phyloP scores from a whole-genome alignment of 148 eudicot genomes.

The Nepenthes gracilis region DNA sequence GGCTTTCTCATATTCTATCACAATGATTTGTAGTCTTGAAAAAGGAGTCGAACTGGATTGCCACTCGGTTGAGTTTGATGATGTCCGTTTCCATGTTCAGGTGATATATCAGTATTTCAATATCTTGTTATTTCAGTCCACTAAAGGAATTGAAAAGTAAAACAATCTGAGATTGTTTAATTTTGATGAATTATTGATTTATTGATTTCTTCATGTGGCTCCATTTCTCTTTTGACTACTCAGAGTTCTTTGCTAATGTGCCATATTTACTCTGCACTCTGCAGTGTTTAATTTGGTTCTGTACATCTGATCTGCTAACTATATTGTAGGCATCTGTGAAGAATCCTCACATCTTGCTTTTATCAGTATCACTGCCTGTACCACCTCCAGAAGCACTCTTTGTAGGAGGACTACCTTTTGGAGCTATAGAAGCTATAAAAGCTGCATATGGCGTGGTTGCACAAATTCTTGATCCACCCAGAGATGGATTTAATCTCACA shows the following conservation, averaged over 20 bases:
- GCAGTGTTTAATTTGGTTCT: background rate
- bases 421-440: constrained; percentile 94
- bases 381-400: constrained; percentile 87
- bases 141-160: background rate
- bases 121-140: background rate
- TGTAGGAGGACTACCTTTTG: constrained; percentile 76
- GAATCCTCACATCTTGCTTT: constrained; percentile 66
- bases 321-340: constrained; percentile 61
- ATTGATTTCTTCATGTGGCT: too few relatives aligned
- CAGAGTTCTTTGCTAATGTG: too few relatives aligned
- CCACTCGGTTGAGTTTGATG: constrained; percentile 94
- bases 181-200: too few relatives aligned
- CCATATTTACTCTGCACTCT: too few relatives aligned
- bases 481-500: constrained; percentile 91
- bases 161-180: background rate
- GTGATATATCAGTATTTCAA: constrained; percentile 17
- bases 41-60: constrained; percentile 87
- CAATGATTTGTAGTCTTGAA: constrained; percentile 52
- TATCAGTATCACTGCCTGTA: constrained; percentile 77
- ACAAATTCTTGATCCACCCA: constrained; percentile 96
- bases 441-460: constrained; percentile 59
- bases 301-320: constrained; percentile 4
- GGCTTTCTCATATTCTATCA: background rate
- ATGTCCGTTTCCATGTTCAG: constrained; percentile 89
- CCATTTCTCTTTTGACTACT: too few relatives aligned